A percentile compares a stretch with the other conserved stretches of the same genome.
These are phyloP conservation scores for Xylaria flabelliformis DNA, from an alignment of 495 filamentous ascomycete genomes.

Conservation along the genomic window DNA sequence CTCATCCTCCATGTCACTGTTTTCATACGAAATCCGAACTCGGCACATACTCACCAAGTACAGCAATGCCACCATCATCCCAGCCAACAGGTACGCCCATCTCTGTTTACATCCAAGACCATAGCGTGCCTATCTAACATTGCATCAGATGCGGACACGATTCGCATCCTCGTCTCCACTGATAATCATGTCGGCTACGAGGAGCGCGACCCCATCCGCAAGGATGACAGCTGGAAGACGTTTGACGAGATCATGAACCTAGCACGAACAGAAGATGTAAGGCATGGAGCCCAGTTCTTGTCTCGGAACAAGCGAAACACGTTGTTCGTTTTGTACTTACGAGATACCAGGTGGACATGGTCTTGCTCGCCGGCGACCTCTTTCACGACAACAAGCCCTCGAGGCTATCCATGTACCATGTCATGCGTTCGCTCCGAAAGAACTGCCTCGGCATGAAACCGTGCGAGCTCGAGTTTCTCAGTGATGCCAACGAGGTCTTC, in stretches of 20 bases:
- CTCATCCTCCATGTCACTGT: background rate
- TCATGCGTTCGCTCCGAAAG: constrained; percentile 90
- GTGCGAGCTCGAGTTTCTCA: constrained; percentile 93
- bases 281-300: background rate
- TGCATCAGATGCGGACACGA: constrained; percentile 76
- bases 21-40: background rate
- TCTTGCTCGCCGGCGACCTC: constrained; percentile 89
- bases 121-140: background rate
- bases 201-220: constrained; percentile 89
- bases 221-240: constrained; percentile 94
- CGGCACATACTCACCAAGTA: background rate
- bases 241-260: constrained; percentile 96
- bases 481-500: constrained; percentile 89
- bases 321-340: constrained; percentile 21
- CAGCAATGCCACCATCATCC: constrained; percentile 27
- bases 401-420: constrained; percentile 95
- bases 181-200: constrained; percentile 98
- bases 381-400: constrained; percentile 99
- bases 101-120: background rate
- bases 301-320: background rate
- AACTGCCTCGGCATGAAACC: constrained; percentile 95
- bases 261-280: constrained; percentile 81
- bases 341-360: constrained; percentile 75
- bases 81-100: constrained; percentile 31
- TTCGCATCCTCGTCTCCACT: constrained; percentile 91